Percentiles rank a stretch among this genome's conserved stretches.
Conservation (phyloP, 1,284 basidiomycete genomes). For the Pyrrhoderma lamaoense region DNA sequence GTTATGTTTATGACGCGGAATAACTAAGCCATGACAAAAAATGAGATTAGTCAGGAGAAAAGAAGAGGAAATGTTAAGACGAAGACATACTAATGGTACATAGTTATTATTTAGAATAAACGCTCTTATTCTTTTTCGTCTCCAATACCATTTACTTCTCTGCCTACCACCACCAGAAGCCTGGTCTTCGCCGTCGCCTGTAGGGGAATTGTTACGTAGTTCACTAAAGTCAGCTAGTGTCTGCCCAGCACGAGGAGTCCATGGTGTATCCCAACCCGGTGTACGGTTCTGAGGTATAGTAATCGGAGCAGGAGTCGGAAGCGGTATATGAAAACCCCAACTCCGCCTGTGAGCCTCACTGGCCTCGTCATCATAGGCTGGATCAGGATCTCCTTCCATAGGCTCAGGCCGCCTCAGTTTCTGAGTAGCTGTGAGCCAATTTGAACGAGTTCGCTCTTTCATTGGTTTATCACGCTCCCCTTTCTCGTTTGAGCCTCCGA, state of each 20-base stretch:
- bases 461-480: conserved; percentile 1
- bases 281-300: conserved; percentile 49
- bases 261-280: conserved; percentile 63
- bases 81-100: conserved; percentile 59
- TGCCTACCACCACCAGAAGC: conserved; percentile 20
- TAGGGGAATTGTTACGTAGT: conserved; percentile 18
- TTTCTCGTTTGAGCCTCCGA: neutral
- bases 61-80: conserved; percentile 21
- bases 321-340: conserved; percentile 32
- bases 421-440: conserved; percentile 5
- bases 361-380: conserved; percentile 21
- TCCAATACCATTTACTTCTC: conserved; percentile 31
- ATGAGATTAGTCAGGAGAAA: conserved; percentile 16
- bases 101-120: conserved; percentile 68
- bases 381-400: conserved; percentile 17
- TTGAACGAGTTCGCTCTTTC: conserved; percentile 11
- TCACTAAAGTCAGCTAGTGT: conserved; percentile 17
- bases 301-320: conserved; percentile 37
- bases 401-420: conserved; percentile 5
- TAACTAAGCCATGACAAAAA: conserved; percentile 40
- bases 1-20: conserved; percentile 81
- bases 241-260: conserved; percentile 40
- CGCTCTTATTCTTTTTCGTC: conserved; percentile 47
- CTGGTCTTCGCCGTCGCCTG: conserved; percentile 3
- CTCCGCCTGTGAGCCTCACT: conserved; percentile 20